These are phyloP conservation scores for Mucor saturninus DNA, from an alignment of 371 early-diverging fungal genomes.

Conservation along the genomic window DNA sequence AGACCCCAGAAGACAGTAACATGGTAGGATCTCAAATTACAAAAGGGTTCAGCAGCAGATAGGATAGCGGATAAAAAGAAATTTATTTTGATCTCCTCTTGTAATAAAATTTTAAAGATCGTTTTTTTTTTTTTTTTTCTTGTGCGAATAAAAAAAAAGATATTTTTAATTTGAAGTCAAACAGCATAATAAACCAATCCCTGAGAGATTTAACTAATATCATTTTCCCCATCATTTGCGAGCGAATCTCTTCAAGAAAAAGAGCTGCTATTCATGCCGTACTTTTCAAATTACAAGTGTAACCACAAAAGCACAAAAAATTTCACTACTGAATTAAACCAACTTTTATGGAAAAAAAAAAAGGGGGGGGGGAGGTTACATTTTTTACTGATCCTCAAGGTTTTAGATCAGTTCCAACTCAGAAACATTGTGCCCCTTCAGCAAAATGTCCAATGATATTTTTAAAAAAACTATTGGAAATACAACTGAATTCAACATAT, in stretches of 20 bases:
- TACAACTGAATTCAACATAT: too few relatives aligned
- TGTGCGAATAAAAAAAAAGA: not conserved
- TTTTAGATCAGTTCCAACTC: conserved; percentile 19
- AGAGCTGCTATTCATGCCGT: conserved; percentile 6
- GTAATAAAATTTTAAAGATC: conserved; percentile 7
- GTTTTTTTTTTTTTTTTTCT: not conserved
- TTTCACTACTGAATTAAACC: not conserved
- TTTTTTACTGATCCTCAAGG: conserved; percentile 16
- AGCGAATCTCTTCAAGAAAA: not conserved
- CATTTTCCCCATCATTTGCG: not conserved
- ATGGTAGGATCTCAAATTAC: conserved; percentile 13
- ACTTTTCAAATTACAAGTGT: conserved; percentile 1
- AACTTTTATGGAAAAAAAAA: not conserved
- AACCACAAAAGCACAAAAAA: not conserved
- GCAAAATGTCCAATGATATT: too few relatives aligned
- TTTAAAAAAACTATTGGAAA: too few relatives aligned
- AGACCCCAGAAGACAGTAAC: conserved; percentile 22
- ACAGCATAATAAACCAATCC: not conserved
- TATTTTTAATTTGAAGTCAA: not conserved
- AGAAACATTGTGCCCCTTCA: not conserved
- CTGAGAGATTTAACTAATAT: not conserved
- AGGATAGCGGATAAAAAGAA: conserved; percentile 6
- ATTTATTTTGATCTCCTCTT: conserved; percentile 23
- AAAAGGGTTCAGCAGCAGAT: conserved; percentile 9
- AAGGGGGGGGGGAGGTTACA: conserved; percentile 3